These are phyloP conservation scores for Boeremia exigua DNA, from an alignment of 2,329 filamentous ascomycete genomes.

Conservation along the genomic window DNA sequence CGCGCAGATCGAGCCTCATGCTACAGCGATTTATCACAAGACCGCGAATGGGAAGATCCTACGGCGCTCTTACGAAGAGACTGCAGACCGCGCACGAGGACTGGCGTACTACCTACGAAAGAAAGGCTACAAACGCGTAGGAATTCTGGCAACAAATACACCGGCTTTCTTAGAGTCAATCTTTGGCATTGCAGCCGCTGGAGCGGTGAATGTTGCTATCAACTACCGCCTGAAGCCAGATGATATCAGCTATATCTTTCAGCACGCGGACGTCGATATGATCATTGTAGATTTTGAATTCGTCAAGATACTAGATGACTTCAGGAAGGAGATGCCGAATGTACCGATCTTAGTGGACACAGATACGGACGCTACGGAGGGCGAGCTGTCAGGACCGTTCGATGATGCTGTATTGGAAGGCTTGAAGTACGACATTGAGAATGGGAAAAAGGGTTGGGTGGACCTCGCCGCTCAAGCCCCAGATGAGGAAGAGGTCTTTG, in stretches of 20 bases:
- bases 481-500: constrained; percentile 81
- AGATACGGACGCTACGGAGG: constrained; percentile 80
- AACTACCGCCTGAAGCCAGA: constrained; percentile 80
- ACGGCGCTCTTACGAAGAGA: constrained; percentile 77
- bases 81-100: constrained; percentile 84
- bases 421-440: constrained; percentile 70
- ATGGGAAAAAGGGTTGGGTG: constrained; percentile 74
- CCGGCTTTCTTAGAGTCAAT: constrained; percentile 92
- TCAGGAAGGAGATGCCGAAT: constrained; percentile 63
- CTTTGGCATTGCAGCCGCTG: constrained; percentile 84
- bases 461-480: constrained; percentile 72
- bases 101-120: constrained; percentile 86
- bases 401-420: constrained; percentile 85
- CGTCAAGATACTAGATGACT: constrained; percentile 70
- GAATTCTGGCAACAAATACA: constrained; percentile 89
- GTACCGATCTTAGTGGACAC: constrained; percentile 80
- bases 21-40: constrained; percentile 81
- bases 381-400: constrained; percentile 77
- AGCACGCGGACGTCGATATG: constrained; percentile 82
- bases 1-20: constrained; percentile 83
- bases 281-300: constrained; percentile 90
- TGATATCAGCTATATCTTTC: constrained; percentile 90
- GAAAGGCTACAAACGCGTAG: constrained; percentile 75
- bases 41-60: constrained; percentile 78
- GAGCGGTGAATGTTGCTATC: constrained; percentile 75